Percentiles rank a stretch among this genome's conserved stretches.
These are phyloP conservation scores for Eucalyptus decipiens DNA, from an alignment of 345 rosid genomes.

Conservation along the genomic window DNA sequence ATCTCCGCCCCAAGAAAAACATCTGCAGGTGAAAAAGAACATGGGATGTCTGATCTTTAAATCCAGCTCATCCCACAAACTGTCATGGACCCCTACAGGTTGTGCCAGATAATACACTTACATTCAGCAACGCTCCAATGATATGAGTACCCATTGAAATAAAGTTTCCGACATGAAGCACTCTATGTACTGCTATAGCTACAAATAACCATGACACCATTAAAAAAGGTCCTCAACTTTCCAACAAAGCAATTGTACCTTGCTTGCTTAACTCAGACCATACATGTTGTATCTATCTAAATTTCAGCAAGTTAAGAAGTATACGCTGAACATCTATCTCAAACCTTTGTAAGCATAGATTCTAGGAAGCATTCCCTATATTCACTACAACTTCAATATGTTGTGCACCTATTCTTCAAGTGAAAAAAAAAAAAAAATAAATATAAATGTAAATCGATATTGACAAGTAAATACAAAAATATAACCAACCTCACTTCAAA, in stretches of 20 bases:
- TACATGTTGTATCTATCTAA: background rate
- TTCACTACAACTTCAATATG: background rate
- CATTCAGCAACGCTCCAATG: background rate
- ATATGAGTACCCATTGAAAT: background rate
- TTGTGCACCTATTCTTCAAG: background rate
- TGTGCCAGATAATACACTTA: background rate
- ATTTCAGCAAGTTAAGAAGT: background rate
- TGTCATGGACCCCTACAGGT: background rate
- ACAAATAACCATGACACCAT: background rate
- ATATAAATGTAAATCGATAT: background rate
- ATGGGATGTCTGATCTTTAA: background rate
- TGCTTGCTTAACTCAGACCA: background rate
- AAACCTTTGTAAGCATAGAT: background rate
- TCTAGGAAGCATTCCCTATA: background rate
- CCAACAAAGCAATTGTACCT: background rate
- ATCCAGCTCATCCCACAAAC: background rate
- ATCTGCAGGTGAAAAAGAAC: background rate
- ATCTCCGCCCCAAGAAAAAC: background rate
- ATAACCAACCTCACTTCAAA: background rate
- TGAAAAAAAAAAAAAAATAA: background rate
- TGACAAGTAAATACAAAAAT: background rate
- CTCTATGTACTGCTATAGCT: background rate
- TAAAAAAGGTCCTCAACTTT: background rate
- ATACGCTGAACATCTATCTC: background rate
- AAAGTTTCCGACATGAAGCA: background rate